Conservation (phyloP, 768 basidiomycete genomes). For the Boletus patriciae region DNA sequence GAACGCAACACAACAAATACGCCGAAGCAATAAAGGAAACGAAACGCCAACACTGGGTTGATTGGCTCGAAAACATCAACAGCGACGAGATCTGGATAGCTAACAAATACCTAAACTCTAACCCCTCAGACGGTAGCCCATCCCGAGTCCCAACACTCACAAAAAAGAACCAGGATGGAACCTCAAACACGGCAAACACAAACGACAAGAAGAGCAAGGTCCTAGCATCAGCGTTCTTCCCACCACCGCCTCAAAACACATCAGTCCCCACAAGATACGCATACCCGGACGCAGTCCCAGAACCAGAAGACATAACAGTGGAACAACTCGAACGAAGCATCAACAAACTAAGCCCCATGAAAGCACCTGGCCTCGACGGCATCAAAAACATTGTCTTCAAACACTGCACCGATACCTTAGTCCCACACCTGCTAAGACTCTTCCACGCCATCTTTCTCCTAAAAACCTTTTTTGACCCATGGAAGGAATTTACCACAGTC, state of each 20-base stretch:
- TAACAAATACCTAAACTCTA: not conserved
- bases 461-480: not conserved
- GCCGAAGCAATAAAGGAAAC: not conserved
- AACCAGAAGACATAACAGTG: not conserved
- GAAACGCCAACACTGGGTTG: constrained; percentile 6
- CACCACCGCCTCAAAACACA: too few relatives aligned
- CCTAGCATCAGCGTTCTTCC: too few relatives aligned
- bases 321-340: not conserved
- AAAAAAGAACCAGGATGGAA: not conserved
- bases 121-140: not conserved
- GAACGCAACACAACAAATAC: not conserved
- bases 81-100: constrained; percentile 1
- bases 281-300: not conserved
- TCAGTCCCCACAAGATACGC: not conserved
- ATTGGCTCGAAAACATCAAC: constrained; percentile 7
- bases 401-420: not conserved
- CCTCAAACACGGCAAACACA: too few relatives aligned
- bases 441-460: not conserved
- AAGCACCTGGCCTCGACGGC: not conserved
- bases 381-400: not conserved
- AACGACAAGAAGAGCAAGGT: too few relatives aligned
- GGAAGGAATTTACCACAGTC: constrained; percentile 23
- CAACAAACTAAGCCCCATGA: not conserved
- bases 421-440: not conserved
- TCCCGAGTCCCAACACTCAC: constrained; percentile 6